These are phyloP conservation scores for Pulveroboletus sp. DNA, from an alignment of 1,284 basidiomycete genomes.

Conservation along the genomic window DNA sequence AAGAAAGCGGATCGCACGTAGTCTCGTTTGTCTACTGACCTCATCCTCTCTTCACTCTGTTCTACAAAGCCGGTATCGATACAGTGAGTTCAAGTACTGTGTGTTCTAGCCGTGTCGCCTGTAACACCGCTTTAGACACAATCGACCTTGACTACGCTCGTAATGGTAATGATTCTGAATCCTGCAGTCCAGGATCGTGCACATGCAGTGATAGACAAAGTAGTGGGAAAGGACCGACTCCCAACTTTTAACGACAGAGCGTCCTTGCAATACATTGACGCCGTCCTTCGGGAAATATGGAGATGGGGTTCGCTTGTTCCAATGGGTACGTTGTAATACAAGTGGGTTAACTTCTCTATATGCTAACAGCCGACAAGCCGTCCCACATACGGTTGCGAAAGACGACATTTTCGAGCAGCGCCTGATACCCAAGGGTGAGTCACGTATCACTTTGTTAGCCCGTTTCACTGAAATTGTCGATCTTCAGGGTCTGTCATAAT, in stretches of 20 bases:
- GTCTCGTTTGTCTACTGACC: background rate
- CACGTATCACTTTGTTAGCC: background rate
- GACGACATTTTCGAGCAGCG: conserved; percentile 31
- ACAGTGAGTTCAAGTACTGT: conserved; percentile 18
- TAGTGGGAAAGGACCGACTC: conserved; percentile 25
- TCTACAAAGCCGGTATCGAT: conserved; percentile 24
- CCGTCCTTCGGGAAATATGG: conserved; percentile 26
- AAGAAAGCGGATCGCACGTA: background rate
- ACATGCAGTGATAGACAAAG: conserved; percentile 25
- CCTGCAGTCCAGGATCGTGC: conserved; percentile 30
- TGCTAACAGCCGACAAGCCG: conserved; percentile 11
- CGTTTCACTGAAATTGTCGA: no score
- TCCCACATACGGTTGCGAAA: conserved; percentile 24
- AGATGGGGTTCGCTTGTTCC: conserved; percentile 31
- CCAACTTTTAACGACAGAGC: conserved; percentile 26
- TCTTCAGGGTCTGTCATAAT: conserved; percentile 24
- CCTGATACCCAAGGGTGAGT: conserved; percentile 32
- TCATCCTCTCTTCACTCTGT: background rate
- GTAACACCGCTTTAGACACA: conserved; percentile 23
- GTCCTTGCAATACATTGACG: conserved; percentile 32
- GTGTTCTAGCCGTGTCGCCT: background rate
- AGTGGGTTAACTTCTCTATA: background rate
- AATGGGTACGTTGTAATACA: conserved; percentile 20
- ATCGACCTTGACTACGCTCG: conserved; percentile 21
- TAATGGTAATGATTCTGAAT: conserved; percentile 26